These are phyloP conservation scores for Sideroxylon spinosum DNA, from an alignment of 179 eudicot species.

Conservation along the genomic window DNA sequence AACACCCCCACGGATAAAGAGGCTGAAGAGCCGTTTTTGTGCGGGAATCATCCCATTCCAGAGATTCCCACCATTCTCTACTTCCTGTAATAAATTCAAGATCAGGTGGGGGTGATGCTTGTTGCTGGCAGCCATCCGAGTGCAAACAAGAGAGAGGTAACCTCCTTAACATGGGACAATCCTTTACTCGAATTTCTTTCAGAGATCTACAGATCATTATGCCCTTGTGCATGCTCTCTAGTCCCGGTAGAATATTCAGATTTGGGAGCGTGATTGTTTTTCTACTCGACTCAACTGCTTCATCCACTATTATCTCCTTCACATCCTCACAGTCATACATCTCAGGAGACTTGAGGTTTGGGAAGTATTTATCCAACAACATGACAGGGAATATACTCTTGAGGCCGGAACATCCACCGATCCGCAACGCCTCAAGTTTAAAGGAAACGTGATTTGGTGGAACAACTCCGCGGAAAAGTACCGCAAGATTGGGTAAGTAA, in stretches of 20 bases:
- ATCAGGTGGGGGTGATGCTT: background rate
- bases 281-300: background rate
- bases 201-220: background rate
- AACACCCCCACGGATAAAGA: too few relatives aligned
- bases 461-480: background rate
- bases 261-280: background rate
- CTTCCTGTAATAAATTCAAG: too few relatives aligned
- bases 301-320: too few relatives aligned
- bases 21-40: too few relatives aligned
- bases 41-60: too few relatives aligned
- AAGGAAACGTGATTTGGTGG: background rate
- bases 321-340: too few relatives aligned
- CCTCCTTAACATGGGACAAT: background rate
- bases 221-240: constrained; percentile 1
- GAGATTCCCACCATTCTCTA: too few relatives aligned
- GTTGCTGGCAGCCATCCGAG: background rate
- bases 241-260: accelerated
- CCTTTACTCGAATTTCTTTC: accelerated
- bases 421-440: too few relatives aligned
- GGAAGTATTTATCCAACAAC: too few relatives aligned
- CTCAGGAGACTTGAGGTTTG: too few relatives aligned
- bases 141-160: background rate
- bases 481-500: background rate
- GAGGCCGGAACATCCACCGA: too few relatives aligned
- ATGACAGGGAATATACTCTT: too few relatives aligned